Percentiles rank a stretch among this genome's conserved stretches.
These are phyloP conservation scores for Pythium pyrilobum DNA, from an alignment of 352 stramenopile genomes.

Conservation along the genomic window DNA sequence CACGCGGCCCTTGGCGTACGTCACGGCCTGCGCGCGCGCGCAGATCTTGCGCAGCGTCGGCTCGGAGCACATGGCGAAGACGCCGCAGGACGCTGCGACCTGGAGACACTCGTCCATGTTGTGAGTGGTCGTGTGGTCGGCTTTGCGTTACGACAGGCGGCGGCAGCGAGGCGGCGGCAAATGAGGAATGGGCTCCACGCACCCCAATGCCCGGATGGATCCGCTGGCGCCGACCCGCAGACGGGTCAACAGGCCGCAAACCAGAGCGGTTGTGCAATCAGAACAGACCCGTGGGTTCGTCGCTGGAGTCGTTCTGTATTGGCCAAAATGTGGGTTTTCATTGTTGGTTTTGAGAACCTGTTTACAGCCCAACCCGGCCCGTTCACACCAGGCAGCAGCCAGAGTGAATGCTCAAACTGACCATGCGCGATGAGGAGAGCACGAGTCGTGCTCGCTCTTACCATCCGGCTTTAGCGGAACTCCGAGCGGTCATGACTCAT, in stretches of 20 bases:
- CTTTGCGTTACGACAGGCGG: not conserved
- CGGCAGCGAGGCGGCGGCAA: not conserved
- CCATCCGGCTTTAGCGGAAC: slow-evolving; percentile 4
- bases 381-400: not conserved
- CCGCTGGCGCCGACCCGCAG: slow-evolving; percentile 8
- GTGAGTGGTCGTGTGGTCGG: not conserved
- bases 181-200: slow-evolving; percentile 13
- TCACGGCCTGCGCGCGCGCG: slow-evolving; percentile 47
- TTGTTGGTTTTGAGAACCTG: too few relatives aligned
- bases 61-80: slow-evolving; percentile 83
- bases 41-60: slow-evolving; percentile 78
- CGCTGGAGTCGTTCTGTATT: not conserved
- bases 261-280: slow-evolving; percentile 17
- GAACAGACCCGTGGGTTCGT: slow-evolving; percentile 3
- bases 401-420: slow-evolving; percentile 30
- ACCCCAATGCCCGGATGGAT: slow-evolving; percentile 14
- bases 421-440: not conserved
- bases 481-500: not conserved
- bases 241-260: slow-evolving; percentile 4
- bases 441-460: too few relatives aligned
- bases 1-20: slow-evolving; percentile 66
- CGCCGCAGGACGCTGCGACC: slow-evolving; percentile 53
- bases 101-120: slow-evolving; percentile 65
- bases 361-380: not conserved
- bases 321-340: not conserved